Conservation (phyloP, 106 monocot genomes). For the Chionographis japonica region DNA sequence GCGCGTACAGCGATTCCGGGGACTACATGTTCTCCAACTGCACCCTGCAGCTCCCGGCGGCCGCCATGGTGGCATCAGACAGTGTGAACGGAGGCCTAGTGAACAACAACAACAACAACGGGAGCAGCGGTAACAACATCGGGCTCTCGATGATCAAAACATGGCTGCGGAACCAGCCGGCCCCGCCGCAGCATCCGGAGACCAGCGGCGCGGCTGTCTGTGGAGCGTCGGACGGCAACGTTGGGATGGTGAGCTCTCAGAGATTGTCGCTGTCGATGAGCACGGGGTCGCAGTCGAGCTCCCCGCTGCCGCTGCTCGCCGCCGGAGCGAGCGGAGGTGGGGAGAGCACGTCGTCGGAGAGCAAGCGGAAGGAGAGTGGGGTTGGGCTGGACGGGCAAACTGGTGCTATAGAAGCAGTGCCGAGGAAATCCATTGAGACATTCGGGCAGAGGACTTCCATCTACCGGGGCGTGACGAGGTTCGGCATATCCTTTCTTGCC, state of each 20-base stretch:
- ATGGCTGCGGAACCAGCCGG: slow-evolving; percentile 77
- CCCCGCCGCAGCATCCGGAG: slow-evolving; percentile 17
- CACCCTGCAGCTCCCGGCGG: slow-evolving; percentile 33
- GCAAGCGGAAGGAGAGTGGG: slow-evolving; percentile 25
- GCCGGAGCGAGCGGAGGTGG: slow-evolving; percentile 10
- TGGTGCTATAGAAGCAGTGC: slow-evolving; percentile 47
- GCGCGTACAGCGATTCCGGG: slow-evolving; percentile 5
- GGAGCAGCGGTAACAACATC: slow-evolving; percentile 29
- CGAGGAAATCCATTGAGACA: slow-evolving; percentile 76
- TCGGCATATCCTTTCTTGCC: background rate
- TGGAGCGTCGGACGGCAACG: slow-evolving; percentile 1
- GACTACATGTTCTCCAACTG: slow-evolving; percentile 53
- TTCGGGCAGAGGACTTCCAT: slow-evolving; percentile 96
- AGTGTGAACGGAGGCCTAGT: background rate
- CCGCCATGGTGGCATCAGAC: slow-evolving; percentile 12
- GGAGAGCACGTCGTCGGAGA: slow-evolving; percentile 37
- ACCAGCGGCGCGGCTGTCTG: slow-evolving; percentile 6
- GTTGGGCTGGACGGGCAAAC: slow-evolving; percentile 36
- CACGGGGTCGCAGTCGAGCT: slow-evolving; percentile 61
- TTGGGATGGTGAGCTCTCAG: slow-evolving; percentile 29
- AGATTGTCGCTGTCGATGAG: slow-evolving; percentile 80
- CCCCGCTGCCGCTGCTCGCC: slow-evolving; percentile 33
- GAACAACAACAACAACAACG: background rate
- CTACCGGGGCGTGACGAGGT: slow-evolving; percentile 95
- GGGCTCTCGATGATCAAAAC: slow-evolving; percentile 93